phyloP scores from a whole-genome alignment of 805 yeast species.

The Starmerella tilneyi region DNA sequence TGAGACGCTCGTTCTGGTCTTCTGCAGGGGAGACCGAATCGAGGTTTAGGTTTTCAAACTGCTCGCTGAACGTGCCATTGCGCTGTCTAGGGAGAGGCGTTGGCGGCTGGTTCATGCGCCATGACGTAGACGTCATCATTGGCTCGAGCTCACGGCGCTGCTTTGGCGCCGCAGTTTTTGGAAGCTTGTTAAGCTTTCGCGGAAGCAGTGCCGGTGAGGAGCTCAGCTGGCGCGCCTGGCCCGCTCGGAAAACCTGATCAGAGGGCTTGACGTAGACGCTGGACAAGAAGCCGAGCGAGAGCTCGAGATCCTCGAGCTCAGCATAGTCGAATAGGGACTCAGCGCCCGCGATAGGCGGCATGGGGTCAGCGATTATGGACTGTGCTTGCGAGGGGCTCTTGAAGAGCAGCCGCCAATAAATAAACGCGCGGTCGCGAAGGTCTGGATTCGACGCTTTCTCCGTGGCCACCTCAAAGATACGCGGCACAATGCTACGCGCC shows the following conservation, averaged over 20 bases:
- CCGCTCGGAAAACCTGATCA: constrained; percentile 59
- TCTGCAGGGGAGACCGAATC: constrained; percentile 6
- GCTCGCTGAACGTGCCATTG: constrained; percentile 9
- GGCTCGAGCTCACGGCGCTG: neutral
- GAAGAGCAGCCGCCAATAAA: constrained; percentile 72
- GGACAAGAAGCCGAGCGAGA: constrained; percentile 72
- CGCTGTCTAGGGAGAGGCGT: neutral
- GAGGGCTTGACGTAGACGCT: constrained; percentile 79
- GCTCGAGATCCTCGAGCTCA: constrained; percentile 68
- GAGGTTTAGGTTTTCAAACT: constrained; percentile 11
- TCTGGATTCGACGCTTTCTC: constrained; percentile 76
- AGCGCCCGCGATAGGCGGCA: constrained; percentile 57
- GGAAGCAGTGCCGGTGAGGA: constrained; percentile 25
- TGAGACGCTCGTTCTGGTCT: constrained; percentile 22
- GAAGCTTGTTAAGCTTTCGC: constrained; percentile 9
- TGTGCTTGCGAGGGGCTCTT: constrained; percentile 36
- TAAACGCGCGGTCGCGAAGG: constrained; percentile 69
- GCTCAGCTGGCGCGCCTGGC: constrained; percentile 17
- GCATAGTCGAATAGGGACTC: constrained; percentile 60
- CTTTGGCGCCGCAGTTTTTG: neutral
- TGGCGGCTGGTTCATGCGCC: neutral
- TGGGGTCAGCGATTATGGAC: constrained; percentile 47
- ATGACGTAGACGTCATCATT: neutral
- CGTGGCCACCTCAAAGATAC: constrained; percentile 54
- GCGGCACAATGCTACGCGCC: constrained; percentile 50